These are phyloP conservation scores for Rhizopus stolonifer DNA, from an alignment of 371 early-diverging fungal species.

Conservation along the genomic window DNA sequence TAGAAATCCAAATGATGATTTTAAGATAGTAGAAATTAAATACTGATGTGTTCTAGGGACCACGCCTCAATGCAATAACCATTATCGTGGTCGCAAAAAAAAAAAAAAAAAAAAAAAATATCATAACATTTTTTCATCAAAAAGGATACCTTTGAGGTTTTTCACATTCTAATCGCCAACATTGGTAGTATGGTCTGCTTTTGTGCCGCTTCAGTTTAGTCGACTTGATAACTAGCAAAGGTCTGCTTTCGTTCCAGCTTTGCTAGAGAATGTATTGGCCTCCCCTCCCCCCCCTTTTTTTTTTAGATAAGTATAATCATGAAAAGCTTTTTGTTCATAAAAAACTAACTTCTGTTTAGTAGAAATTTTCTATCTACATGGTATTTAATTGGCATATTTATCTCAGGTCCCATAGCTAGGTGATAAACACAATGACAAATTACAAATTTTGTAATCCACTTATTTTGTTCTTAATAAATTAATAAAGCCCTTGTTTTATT, in stretches of 20 bases:
- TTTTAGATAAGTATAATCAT: conserved; percentile 2
- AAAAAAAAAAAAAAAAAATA: not conserved
- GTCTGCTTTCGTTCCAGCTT: not conserved
- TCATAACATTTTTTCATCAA: conserved; percentile 1
- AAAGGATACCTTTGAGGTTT: conserved; percentile 1
- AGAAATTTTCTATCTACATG: not conserved
- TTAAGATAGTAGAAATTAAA: conserved; percentile 1
- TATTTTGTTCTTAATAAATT: conserved; percentile 1
- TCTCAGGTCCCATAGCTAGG: conserved; percentile 1
- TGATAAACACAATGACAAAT: not conserved
- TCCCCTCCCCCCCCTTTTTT: too few relatives aligned
- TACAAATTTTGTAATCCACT: conserved; percentile 1
- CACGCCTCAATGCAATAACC: too few relatives aligned
- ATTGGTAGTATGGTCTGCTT: conserved; percentile 1
- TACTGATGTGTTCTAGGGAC: conserved; percentile 1
- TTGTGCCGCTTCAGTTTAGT: conserved; percentile 1
- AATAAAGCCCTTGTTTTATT: conserved; percentile 1
- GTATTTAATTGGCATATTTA: not conserved
- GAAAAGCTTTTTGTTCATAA: conserved; percentile 2
- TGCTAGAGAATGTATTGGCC: not conserved
- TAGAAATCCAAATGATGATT: too few relatives aligned
- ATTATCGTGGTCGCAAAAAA: not conserved
- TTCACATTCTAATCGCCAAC: not conserved
- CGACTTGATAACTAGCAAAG: not conserved
- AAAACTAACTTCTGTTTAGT: conserved; percentile 2